phyloP scores from a whole-genome alignment of 2,329 filamentous ascomycete species.

The Drechmeria coniospora region DNA sequence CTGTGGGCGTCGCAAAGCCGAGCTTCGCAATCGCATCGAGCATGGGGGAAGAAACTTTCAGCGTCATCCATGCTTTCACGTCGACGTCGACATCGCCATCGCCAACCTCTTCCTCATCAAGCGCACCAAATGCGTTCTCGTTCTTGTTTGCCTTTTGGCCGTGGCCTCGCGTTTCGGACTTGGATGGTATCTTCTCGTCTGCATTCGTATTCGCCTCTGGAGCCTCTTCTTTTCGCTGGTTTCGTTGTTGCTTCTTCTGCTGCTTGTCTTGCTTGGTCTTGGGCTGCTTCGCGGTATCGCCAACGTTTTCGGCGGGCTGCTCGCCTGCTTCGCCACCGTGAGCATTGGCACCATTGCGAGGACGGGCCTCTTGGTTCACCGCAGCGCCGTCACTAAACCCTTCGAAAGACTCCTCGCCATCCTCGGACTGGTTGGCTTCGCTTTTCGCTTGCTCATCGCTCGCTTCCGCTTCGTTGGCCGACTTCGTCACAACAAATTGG shows the following conservation, averaged over 20 bases:
- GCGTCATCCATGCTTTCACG: constrained; percentile 60
- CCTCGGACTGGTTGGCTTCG: constrained; percentile 6
- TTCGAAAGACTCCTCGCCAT: constrained; percentile 43
- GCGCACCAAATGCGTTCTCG: constrained; percentile 36
- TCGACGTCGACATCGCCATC: constrained; percentile 47
- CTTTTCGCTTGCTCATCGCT: constrained; percentile 6
- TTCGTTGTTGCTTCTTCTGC: constrained; percentile 9
- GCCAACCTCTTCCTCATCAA: constrained; percentile 32
- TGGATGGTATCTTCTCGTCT: constrained; percentile 17
- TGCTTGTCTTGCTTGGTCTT: constrained; percentile 3
- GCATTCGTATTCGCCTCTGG: constrained; percentile 15
- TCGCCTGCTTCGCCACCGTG: constrained; percentile 15
- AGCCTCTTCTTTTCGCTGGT: constrained; percentile 14
- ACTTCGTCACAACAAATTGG: constrained; percentile 33
- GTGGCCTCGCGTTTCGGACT: constrained; percentile 19
- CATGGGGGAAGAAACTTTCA: constrained; percentile 58
- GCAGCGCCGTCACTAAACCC: constrained; percentile 42
- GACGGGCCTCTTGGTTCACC: constrained; percentile 16
- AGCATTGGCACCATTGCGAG: constrained; percentile 16
- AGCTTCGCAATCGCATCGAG: constrained; percentile 63
- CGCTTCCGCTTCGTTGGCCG: constrained; percentile 5
- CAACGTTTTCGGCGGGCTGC: constrained; percentile 12
- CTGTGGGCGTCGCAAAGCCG: constrained; percentile 65
- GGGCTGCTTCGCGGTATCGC: constrained; percentile 4
- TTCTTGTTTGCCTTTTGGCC: constrained; percentile 16